These are phyloP conservation scores for Lasiodiplodia theobromae DNA, from an alignment of 2,329 filamentous ascomycete species.

Conservation along the genomic window DNA sequence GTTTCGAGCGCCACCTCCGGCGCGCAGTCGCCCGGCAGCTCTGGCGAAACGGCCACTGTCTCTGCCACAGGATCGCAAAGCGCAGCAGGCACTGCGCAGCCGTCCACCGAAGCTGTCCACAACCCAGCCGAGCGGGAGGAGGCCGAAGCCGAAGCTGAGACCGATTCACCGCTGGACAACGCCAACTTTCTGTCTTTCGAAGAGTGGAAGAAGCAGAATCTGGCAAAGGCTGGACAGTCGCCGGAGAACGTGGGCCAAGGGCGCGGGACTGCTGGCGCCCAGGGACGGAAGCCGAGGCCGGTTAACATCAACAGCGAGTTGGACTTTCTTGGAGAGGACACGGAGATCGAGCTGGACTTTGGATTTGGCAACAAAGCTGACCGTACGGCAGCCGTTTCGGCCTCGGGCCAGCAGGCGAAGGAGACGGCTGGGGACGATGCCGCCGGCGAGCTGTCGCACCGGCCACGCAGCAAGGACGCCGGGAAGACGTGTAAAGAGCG, in stretches of 20 bases:
- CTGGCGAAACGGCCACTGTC: not conserved
- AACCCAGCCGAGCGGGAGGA: not conserved
- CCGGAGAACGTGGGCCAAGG: slow-evolving; percentile 69
- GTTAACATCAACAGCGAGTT: slow-evolving; percentile 71
- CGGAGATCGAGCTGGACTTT: slow-evolving; percentile 81
- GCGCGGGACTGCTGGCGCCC: slow-evolving; percentile 57
- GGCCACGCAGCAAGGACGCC: slow-evolving; percentile 80
- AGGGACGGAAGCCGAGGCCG: slow-evolving; percentile 56
- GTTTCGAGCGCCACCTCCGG: slow-evolving; percentile 28
- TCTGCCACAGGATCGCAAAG: slow-evolving; percentile 6
- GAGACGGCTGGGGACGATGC: not conserved
- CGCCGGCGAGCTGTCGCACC: slow-evolving; percentile 40
- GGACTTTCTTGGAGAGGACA: slow-evolving; percentile 84
- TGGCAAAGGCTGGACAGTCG: slow-evolving; percentile 83
- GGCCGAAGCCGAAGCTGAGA: slow-evolving; percentile 59
- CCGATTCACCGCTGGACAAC: slow-evolving; percentile 73
- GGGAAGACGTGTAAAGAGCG: slow-evolving; percentile 97
- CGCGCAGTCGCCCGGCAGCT: not conserved
- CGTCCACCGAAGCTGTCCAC: slow-evolving; percentile 24
- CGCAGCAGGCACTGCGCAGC: slow-evolving; percentile 20
- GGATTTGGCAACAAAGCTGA: slow-evolving; percentile 55
- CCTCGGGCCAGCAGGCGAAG: slow-evolving; percentile 11
- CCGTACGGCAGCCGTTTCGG: slow-evolving; percentile 12
- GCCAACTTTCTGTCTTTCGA: slow-evolving; percentile 94
- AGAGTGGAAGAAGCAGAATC: slow-evolving; percentile 95